phyloP scores from a whole-genome alignment of 2,329 filamentous ascomycete genomes.

The Hypoxylon sp. region DNA sequence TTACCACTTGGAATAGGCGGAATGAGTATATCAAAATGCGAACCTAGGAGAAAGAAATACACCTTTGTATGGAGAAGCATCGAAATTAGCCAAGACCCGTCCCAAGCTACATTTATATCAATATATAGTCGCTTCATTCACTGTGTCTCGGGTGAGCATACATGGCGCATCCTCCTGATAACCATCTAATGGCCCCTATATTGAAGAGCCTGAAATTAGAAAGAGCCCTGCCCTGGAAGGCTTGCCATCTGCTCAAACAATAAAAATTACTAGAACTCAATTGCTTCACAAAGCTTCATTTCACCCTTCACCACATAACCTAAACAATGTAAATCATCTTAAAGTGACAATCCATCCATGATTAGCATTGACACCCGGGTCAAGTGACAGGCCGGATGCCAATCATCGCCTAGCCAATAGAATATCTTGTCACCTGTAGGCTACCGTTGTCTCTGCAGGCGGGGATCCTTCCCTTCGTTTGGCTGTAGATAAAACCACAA shows the following conservation, averaged over 20 bases:
- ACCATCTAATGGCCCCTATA: background rate
- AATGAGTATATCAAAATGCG: background rate
- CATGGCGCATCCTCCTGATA: background rate
- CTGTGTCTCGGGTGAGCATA: background rate
- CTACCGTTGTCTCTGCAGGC: background rate
- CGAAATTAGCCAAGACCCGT: too few species aligned
- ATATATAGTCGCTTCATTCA: background rate
- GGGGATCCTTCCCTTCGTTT: background rate
- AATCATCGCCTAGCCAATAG: background rate
- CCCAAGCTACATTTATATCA: too few species aligned
- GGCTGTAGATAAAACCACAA: background rate
- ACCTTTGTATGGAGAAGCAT: background rate
- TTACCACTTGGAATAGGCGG: background rate
- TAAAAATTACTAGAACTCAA: too few species aligned
- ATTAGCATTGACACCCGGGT: too few species aligned
- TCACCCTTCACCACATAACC: too few species aligned
- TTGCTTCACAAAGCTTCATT: too few species aligned
- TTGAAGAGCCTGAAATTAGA: background rate
- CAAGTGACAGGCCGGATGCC: background rate
- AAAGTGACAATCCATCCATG: too few species aligned
- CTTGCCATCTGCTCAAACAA: too few species aligned
- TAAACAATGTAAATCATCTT: too few species aligned
- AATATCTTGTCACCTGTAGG: background rate
- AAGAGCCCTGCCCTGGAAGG: background rate
- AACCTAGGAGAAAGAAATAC: background rate